These are phyloP conservation scores for Ustulina deusta DNA, from an alignment of 2,329 filamentous ascomycete species.

Conservation along the genomic window DNA sequence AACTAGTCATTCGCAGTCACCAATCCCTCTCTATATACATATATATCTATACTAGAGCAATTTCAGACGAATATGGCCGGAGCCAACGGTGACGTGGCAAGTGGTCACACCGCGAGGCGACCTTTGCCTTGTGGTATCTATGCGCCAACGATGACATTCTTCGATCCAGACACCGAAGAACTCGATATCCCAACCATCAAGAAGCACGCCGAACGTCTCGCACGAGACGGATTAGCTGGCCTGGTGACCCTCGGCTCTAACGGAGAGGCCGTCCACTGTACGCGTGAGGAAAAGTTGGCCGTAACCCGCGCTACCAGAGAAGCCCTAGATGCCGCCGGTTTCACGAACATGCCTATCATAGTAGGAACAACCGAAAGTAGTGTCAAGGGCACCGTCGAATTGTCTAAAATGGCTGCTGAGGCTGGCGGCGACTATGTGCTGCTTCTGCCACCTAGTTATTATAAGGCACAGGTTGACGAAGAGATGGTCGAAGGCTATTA, in stretches of 20 bases:
- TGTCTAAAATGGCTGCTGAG: slow-evolving; percentile 73
- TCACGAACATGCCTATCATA: slow-evolving; percentile 80
- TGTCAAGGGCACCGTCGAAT: slow-evolving; percentile 81
- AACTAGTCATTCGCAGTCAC: not conserved
- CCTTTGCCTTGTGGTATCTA: slow-evolving; percentile 85
- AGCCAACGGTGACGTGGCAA: slow-evolving; percentile 40
- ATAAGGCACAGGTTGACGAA: slow-evolving; percentile 80
- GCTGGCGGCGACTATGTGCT: slow-evolving; percentile 85
- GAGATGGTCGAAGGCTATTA: slow-evolving; percentile 80
- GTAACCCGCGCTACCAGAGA: slow-evolving; percentile 83
- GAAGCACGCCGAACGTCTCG: slow-evolving; percentile 82
- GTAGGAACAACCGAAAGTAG: slow-evolving; percentile 85
- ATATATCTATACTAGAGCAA: not conserved
- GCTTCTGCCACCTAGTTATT: slow-evolving; percentile 85
- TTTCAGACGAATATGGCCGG: slow-evolving; percentile 52
- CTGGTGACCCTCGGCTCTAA: slow-evolving; percentile 92
- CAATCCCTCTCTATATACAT: not conserved
- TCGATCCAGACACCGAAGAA: slow-evolving; percentile 84
- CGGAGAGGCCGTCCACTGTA: slow-evolving; percentile 88
- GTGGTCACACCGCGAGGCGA: slow-evolving; percentile 57
- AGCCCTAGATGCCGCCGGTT: slow-evolving; percentile 84
- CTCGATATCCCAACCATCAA: slow-evolving; percentile 84
- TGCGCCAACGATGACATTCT: slow-evolving; percentile 91
- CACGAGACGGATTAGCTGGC: slow-evolving; percentile 80
- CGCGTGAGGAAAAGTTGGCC: slow-evolving; percentile 78